Percentiles rank a stretch among this genome's conserved stretches.
Conservation (phyloP, 225 moss, liverwort and hornwort species). For the Asterella californica region DNA sequence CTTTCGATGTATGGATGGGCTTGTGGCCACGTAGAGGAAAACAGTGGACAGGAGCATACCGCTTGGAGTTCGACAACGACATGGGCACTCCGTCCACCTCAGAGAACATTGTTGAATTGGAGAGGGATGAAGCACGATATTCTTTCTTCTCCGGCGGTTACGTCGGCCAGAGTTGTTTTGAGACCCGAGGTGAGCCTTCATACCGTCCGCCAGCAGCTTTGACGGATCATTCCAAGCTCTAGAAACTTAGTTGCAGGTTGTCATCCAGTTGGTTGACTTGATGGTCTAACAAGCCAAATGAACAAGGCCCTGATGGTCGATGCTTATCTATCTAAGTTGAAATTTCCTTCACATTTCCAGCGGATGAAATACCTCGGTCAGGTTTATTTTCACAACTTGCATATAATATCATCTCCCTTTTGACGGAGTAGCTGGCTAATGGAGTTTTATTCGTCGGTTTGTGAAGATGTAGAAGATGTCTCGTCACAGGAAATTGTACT, state of each 20-base stretch:
- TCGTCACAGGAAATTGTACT: slow-evolving; percentile 50
- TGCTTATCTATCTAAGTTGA: too few species aligned
- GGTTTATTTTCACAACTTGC: background rate
- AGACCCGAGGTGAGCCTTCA: slow-evolving; percentile 16
- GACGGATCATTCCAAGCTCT: background rate
- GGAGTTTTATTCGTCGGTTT: background rate
- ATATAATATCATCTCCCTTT: background rate
- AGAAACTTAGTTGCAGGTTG: background rate
- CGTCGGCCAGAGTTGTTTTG: slow-evolving; percentile 14
- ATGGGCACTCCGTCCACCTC: slow-evolving; percentile 25
- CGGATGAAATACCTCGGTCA: background rate
- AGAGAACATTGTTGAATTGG: slow-evolving; percentile 14
- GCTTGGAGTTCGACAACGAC: slow-evolving; percentile 49
- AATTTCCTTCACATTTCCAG: too few species aligned
- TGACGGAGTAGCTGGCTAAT: background rate
- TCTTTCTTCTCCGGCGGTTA: slow-evolving; percentile 47
- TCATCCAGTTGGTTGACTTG: background rate
- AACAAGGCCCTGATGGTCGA: background rate
- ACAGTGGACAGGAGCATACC: slow-evolving; percentile 89
- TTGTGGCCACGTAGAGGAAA: slow-evolving; percentile 39
- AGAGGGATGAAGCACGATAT: slow-evolving; percentile 41
- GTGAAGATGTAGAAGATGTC: slow-evolving; percentile 26
- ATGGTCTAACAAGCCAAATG: background rate
- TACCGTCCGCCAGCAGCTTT: background rate
- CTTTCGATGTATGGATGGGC: background rate